Percentiles rank a stretch among this genome's conserved stretches.
Evolutionary conservation across 2,329 filamentous ascomycete species (phyloP).

Genomic region (Colletotrichum simmondsii): DNA sequence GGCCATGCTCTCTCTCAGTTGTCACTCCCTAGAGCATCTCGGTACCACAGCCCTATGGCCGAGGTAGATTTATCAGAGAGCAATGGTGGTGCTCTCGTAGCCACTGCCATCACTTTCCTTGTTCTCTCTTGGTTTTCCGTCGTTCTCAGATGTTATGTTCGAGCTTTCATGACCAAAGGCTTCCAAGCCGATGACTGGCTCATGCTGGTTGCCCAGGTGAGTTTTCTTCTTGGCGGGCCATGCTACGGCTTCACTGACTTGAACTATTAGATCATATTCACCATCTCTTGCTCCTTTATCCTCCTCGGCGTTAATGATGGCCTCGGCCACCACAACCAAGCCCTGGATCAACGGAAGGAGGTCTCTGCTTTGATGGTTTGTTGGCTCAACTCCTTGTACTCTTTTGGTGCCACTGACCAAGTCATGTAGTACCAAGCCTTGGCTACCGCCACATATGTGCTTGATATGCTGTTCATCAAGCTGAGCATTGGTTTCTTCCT

Average conservation of each 20-base stretch:
- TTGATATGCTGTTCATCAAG: constrained; percentile 68
- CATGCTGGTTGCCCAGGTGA: constrained; percentile 61
- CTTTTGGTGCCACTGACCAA: not conserved
- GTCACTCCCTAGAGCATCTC: constrained; percentile 9
- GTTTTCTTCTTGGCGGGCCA: constrained; percentile 24
- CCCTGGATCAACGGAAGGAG: constrained; percentile 50
- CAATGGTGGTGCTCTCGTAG: constrained; percentile 51
- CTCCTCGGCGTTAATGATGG: constrained; percentile 54
- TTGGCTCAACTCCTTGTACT: not conserved
- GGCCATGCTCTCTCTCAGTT: constrained; percentile 20
- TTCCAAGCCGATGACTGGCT: constrained; percentile 65
- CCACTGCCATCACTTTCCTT: constrained; percentile 50
- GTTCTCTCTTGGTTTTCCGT: constrained; percentile 55
- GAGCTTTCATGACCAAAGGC: constrained; percentile 53
- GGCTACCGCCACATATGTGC: constrained; percentile 60
- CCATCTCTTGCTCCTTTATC: constrained; percentile 58
- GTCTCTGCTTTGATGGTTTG: constrained; percentile 59
- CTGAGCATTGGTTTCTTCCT: constrained; percentile 65
- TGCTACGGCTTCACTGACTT: not conserved
- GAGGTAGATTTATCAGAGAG: constrained; percentile 49
- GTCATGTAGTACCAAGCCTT: constrained; percentile 59
- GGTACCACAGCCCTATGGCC: constrained; percentile 42
- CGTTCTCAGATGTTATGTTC: constrained; percentile 55
- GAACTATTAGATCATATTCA: constrained; percentile 53
- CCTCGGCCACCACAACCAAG: constrained; percentile 59